A percentile compares a stretch with the other conserved stretches of the same genome.
These are phyloP conservation scores for Suillus cothurnatus DNA, from an alignment of 768 basidiomycete species.

Conservation along the genomic window DNA sequence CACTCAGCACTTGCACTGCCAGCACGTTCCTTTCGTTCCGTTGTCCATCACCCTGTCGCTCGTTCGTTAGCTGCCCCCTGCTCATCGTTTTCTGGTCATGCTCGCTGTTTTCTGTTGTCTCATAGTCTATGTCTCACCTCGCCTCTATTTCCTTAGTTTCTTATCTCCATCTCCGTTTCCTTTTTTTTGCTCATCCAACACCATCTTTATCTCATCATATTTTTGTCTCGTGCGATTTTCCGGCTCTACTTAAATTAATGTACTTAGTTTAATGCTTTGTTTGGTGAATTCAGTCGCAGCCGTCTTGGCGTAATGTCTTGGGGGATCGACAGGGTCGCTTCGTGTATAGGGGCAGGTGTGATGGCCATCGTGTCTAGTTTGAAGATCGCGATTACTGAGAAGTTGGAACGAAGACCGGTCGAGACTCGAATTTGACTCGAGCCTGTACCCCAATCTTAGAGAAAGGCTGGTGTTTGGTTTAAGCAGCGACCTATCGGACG, in stretches of 20 bases:
- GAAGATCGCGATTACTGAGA: constrained; percentile 5
- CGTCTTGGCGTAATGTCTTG: not conserved
- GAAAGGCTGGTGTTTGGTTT: not conserved
- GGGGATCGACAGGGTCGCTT: not conserved
- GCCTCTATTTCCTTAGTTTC: not conserved
- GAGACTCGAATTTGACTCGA: not conserved
- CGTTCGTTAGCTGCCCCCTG: constrained; percentile 1
- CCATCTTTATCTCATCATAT: constrained; percentile 23
- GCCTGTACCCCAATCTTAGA: not conserved
- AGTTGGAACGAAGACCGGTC: not conserved
- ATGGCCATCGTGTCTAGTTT: not conserved
- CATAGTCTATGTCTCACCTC: not conserved
- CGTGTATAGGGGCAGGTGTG: not conserved
- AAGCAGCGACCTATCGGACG: not conserved
- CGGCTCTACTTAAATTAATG: constrained; percentile 22
- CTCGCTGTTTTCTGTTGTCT: not conserved
- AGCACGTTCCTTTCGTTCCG: constrained; percentile 12
- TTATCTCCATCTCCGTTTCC: not conserved
- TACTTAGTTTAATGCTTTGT: constrained; percentile 28
- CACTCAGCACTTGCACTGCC: constrained; percentile 16
- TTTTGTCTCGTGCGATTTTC: constrained; percentile 13
- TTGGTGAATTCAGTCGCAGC: not conserved
- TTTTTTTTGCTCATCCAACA: constrained; percentile 6
- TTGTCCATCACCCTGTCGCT: not conserved
- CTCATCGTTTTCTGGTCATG: constrained; percentile 5